Evolutionary conservation across 176 grass and related monocot genomes (phyloP).

Genomic region (Zoysia japonica): DNA sequence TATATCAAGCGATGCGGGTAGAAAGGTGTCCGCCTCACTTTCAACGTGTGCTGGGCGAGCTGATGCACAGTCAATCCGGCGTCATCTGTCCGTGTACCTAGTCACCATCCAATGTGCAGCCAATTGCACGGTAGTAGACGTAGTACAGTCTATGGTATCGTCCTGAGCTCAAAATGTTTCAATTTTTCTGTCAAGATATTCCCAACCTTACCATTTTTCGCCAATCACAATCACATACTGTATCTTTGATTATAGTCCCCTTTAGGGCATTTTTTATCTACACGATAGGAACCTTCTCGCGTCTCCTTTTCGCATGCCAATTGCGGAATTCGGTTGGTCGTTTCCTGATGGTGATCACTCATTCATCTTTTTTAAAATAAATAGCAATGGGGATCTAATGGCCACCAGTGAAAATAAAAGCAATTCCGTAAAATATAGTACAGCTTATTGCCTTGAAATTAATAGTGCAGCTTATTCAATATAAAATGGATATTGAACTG

Average conservation of each 20-base stretch:
- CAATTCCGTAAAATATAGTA: neutral
- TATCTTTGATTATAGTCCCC: neutral
- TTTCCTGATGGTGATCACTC: neutral
- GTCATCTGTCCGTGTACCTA: constrained; percentile 2
- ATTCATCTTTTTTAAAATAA: neutral
- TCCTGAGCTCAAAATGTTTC: neutral
- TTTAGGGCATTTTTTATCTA: neutral
- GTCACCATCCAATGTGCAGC: constrained; percentile 35
- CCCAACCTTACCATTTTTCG: constrained; percentile 5
- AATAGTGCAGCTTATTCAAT: no score
- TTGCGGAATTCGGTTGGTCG: neutral
- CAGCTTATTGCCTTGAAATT: no score
- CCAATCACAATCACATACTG: neutral
- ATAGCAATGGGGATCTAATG: neutral
- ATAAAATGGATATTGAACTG: no score
- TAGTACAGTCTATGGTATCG: neutral
- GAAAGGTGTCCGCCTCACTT: no score
- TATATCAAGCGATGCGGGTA: no score
- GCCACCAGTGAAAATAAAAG: neutral
- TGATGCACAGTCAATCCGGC: constrained; percentile 26
- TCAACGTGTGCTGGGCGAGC: neutral
- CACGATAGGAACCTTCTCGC: neutral
- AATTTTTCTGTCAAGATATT: neutral
- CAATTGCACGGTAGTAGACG: neutral
- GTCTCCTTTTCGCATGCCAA: neutral